A percentile compares a stretch with the other conserved stretches of the same genome.
These are phyloP conservation scores for Isabelozyma gotoi DNA, from an alignment of 805 yeast genomes.

Conservation along the genomic window DNA sequence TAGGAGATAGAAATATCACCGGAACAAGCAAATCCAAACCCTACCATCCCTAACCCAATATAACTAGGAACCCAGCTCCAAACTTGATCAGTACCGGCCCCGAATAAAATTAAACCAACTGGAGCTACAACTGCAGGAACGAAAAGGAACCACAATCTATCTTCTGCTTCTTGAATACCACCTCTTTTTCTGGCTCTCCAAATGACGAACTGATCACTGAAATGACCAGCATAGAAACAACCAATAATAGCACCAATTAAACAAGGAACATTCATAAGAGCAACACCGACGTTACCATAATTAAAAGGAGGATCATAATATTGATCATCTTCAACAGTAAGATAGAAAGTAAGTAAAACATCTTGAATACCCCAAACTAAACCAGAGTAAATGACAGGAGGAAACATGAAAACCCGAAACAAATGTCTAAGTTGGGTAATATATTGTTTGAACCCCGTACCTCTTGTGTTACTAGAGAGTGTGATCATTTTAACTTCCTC, in stretches of 20 bases:
- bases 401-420: constrained; percentile 34
- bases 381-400: constrained; percentile 37
- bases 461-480: constrained; percentile 32
- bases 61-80: constrained; percentile 40
- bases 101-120: constrained; percentile 34
- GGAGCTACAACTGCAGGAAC: constrained; percentile 36
- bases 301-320: constrained; percentile 35
- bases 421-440: constrained; percentile 29
- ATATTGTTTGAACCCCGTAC: constrained; percentile 43
- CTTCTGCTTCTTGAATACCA: constrained; percentile 39
- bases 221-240: constrained; percentile 33
- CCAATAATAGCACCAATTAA: constrained; percentile 41
- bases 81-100: constrained; percentile 34
- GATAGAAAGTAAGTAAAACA: constrained; percentile 37
- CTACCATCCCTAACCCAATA: constrained; percentile 37
- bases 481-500: constrained; percentile 31
- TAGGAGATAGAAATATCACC: constrained; percentile 40
- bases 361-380: constrained; percentile 41
- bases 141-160: constrained; percentile 33
- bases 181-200: constrained; percentile 38
- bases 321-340: constrained; percentile 38
- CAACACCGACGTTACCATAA: constrained; percentile 34
- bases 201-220: constrained; percentile 32
- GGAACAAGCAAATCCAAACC: constrained; percentile 38
- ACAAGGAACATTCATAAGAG: constrained; percentile 39